Base-by-base conservation (phyloP, 306 rosid genomes). In the Cucurbita moschata region DNA sequence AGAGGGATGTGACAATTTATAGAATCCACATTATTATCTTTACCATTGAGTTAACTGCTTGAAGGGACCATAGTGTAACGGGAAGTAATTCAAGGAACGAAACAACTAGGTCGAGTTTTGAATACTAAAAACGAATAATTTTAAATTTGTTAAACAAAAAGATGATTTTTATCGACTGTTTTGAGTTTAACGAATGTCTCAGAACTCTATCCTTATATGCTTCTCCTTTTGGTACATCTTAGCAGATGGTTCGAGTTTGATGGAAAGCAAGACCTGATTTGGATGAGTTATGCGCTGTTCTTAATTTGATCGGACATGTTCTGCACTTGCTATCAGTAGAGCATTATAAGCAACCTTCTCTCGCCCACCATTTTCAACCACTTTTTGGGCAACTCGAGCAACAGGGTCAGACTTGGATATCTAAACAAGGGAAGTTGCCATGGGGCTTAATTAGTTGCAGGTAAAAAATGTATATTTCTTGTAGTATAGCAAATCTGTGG, bases 201-300 rank as follows among this genome's bases (percentile, higher is more conserved):
- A 44, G 30, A 66, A 66, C 53, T 64, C 21, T 0, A 39, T 16
- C 4, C 50, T 42, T 65, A 43, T 4, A 67, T 12, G 14, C 42
- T 4, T 13, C 42, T 13, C 26, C 8, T 15, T 50, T 69, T 69
- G 58, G 10, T 49, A 7, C 9, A 26, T 19, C 7, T 10, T n/a
- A 46, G 59, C 74, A 69, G 74, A 69, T 69, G 74, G 50, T 69
- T 11, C 44, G 59, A 59, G 74, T 69, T 69, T 69, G 74, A 69
- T 30, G 58, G 57, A 30, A 69, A 69, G 74, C 7, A 1, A 50
- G 8, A 23, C 4, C 55, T 26, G 58, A 26, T 16, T 43, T 8
- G 1, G 15, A 70, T 7, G 15, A 15, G 60, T 50, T 15, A 5
- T 70, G 74, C 15, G 59, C 44, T 14, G 14, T 44, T 49, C 14